Evolutionary conservation across 306 rosid genomes (phyloP).

Genomic region (Purshia tridentata): DNA sequence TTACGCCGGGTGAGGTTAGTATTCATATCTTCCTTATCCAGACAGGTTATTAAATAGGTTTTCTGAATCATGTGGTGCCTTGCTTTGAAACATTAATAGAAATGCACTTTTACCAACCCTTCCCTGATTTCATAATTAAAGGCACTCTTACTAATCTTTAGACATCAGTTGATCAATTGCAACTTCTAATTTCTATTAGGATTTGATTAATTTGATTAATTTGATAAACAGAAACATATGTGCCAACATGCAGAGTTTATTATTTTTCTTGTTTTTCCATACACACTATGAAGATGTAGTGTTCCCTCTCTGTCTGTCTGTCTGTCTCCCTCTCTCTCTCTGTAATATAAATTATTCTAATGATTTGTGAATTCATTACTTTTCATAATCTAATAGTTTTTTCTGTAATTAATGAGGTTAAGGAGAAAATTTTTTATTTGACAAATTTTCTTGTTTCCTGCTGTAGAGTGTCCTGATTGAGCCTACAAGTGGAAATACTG

Average conservation of each 20-base stretch:
- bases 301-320: too few relatives aligned
- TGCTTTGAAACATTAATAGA: not conserved
- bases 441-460: conserved; percentile 21
- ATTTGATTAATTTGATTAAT: not conserved
- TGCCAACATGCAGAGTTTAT: not conserved
- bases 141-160: not conserved
- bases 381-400: not conserved
- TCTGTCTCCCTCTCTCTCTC: too few relatives aligned
- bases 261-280: too few relatives aligned
- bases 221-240: not conserved
- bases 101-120: not conserved
- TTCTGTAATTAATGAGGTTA: not conserved
- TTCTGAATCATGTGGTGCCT: not conserved
- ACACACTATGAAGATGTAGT: too few relatives aligned
- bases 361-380: not conserved
- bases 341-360: not conserved
- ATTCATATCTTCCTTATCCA: conserved; percentile 17
- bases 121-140: not conserved
- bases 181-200: not conserved
- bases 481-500: conserved; percentile 93
- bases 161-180: not conserved
- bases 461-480: conserved; percentile 76
- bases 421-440: conserved; percentile 17
- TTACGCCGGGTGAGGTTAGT: conserved; percentile 73
- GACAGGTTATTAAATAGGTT: not conserved